Conservation (phyloP, 768 basidiomycete species). For the Suillus americanus region DNA sequence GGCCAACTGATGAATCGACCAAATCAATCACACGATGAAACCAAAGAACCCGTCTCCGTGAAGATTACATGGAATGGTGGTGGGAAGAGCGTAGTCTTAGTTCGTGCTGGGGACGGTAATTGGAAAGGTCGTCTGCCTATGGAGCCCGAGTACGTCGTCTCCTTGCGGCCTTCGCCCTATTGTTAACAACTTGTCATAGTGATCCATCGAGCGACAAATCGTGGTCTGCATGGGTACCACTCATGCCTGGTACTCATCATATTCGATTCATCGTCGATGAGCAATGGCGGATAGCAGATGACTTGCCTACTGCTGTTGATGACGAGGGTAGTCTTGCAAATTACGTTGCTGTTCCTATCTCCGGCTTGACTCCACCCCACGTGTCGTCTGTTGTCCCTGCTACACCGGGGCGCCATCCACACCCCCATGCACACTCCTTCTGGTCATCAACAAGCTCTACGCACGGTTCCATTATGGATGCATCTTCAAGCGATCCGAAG, state of each 20-base stretch:
- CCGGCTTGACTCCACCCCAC: conserved; percentile 32
- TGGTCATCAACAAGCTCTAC: conserved; percentile 41
- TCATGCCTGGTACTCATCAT: conserved; percentile 90
- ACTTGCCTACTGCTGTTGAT: conserved; percentile 86
- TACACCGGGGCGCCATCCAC: conserved; percentile 26
- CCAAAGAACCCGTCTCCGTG: conserved; percentile 36
- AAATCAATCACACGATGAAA: conserved; percentile 21
- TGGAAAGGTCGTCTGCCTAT: conserved; percentile 71
- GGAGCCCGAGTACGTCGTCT: conserved; percentile 56
- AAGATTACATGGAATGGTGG: conserved; percentile 68
- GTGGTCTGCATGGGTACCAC: conserved; percentile 42
- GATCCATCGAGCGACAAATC: conserved; percentile 34
- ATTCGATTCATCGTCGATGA: conserved; percentile 95
- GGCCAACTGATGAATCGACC: conserved; percentile 21
- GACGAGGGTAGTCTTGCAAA: conserved; percentile 95
- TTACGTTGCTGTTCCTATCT: conserved; percentile 64
- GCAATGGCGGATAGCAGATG: conserved; percentile 74
- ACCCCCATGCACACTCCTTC: conserved; percentile 38
- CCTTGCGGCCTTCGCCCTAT: conserved; percentile 6
- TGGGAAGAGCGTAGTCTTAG: conserved; percentile 62
- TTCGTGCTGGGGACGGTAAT: conserved; percentile 71
- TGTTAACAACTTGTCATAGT: conserved; percentile 22
- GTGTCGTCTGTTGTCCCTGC: conserved; percentile 38
- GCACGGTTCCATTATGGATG: conserved; percentile 29
- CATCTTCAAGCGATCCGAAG: conserved; percentile 30